Conservation (phyloP, 768 basidiomycete species). For the Lentinula raphanica region DNA sequence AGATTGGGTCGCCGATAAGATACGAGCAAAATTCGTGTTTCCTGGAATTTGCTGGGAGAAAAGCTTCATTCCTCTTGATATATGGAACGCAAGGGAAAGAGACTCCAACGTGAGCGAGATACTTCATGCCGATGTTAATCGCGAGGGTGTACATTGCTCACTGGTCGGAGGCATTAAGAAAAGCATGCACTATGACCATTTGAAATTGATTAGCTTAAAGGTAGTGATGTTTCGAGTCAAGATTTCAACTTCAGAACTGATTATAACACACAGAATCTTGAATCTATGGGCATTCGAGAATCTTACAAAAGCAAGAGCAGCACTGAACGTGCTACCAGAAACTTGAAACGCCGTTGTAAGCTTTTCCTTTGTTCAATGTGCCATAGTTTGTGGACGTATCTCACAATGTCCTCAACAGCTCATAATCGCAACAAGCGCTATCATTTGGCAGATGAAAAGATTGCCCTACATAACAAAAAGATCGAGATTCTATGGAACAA, state of each 20-base stretch:
- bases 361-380: too few species aligned
- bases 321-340: background rate
- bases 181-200: conserved; percentile 10
- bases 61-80: conserved; percentile 17
- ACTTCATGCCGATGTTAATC: conserved; percentile 22
- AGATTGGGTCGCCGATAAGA: conserved; percentile 25
- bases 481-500: too few species aligned
- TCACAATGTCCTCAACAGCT: too few species aligned
- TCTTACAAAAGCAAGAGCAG: background rate
- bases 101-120: conserved; percentile 23
- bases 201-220: conserved; percentile 9
- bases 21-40: conserved; percentile 19
- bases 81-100: conserved; percentile 20
- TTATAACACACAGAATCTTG: background rate
- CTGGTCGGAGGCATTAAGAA: conserved; percentile 11
- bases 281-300: background rate
- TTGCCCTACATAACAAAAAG: too few species aligned
- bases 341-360: conserved; percentile 5
- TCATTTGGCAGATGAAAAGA: too few species aligned
- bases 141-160: conserved; percentile 18
- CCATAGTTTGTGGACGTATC: too few species aligned
- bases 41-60: conserved; percentile 24
- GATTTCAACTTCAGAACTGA: too few species aligned
- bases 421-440: too few species aligned
- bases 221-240: too few species aligned